Evolutionary conservation across 2,329 filamentous ascomycete genomes (phyloP), one percentile per base, ranked within the genome.

Genomic region (Diaporthe ilicicola): DNA sequence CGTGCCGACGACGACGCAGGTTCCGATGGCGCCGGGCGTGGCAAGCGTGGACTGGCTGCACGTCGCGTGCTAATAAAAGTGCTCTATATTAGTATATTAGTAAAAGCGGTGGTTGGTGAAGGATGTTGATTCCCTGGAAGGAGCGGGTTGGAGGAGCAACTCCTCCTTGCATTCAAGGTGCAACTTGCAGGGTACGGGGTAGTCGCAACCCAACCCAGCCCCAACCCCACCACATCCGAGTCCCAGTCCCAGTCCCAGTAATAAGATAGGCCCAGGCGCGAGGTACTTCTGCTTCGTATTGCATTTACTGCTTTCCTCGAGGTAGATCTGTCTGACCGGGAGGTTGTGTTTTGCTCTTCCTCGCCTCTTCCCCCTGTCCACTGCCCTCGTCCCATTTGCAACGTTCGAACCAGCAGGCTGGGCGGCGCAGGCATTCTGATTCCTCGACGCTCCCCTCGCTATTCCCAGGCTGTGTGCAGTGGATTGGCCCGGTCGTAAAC

Each of bases 71-170:
- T 50, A 50, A 50, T 22, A 37, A 50, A 62, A 62, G 56, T 44
- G 42, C 56, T 48, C 48, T 34, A 62, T 64, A 50, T 50, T 64
- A 64, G 44, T 34, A 62, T 64, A 50, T 50, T 64, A 64, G 44
- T 64, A 64, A 64, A 64, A 64, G 59, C 9, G 59, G 59, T 64
- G 59, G 59, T 64, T 64, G 59, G 59, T 64, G 32, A 37, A 50
- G 59, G 59, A 64, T 64, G 59, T 64, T 64, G 44, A 50, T 64
- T 64, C 29, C 59, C 13, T 64, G 59, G 59, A 34, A 62, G 59
- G 59, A 62, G 59, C 29, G 44, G 37, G 59, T 64, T 64, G 59
- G 59, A 64, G 59, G 44, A 64, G 59, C 59, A 64, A 64, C 59
- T 64, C 56, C 29, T 34, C 53, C 42, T 34, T 24, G 59, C 15